Evolutionary conservation across 2,329 filamentous ascomycete species (phyloP).

Genomic region (Cladosporium sp.): DNA sequence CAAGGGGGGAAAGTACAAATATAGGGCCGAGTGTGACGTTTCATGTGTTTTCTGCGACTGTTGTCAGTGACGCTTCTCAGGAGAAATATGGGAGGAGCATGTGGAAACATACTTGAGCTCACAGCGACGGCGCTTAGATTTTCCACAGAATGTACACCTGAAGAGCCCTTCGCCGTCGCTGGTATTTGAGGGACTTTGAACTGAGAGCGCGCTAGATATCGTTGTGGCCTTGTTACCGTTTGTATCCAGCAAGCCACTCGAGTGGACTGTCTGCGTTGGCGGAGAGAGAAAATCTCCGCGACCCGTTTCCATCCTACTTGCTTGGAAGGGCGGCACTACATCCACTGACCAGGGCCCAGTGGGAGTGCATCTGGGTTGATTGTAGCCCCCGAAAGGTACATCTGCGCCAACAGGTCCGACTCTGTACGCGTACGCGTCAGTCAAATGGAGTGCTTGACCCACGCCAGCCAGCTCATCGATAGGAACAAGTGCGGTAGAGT

Average conservation of each 20-base stretch:
- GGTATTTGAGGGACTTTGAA: background rate
- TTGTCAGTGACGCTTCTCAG: background rate
- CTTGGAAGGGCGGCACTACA: background rate
- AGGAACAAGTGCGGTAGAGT: constrained; percentile 1
- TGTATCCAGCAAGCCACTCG: background rate
- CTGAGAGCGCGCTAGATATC: background rate
- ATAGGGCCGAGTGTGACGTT: constrained; percentile 78
- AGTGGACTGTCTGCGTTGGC: background rate
- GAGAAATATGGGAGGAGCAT: background rate
- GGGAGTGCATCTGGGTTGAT: background rate
- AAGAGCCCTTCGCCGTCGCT: background rate
- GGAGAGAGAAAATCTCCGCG: background rate
- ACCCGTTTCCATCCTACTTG: background rate
- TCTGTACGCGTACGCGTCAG: constrained; percentile 11
- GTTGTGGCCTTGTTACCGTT: background rate
- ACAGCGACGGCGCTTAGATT: background rate
- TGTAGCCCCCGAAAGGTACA: background rate
- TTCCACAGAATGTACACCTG: background rate
- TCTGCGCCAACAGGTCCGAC: constrained; percentile 4
- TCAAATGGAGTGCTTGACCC: constrained; percentile 12
- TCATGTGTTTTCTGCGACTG: constrained; percentile 72
- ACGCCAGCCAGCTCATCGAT: constrained; percentile 10
- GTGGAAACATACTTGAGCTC: background rate
- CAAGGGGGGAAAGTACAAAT: constrained; percentile 75
- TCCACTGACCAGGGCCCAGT: background rate